phyloP scores from a whole-genome alignment of 2,329 filamentous ascomycete species.

The Trichoderma sp. region DNA sequence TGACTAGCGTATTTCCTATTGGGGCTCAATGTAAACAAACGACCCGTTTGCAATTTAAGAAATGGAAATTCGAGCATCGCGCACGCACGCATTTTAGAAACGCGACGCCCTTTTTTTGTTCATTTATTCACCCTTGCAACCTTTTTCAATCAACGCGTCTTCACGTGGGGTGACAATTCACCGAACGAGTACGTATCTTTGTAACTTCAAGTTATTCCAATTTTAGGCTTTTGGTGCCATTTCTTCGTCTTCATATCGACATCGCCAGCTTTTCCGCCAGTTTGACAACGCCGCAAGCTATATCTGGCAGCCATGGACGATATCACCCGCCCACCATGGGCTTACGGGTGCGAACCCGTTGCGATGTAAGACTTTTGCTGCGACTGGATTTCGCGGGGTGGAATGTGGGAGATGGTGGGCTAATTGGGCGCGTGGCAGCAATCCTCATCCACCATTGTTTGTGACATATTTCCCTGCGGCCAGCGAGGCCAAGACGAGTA shows the following conservation, averaged over 20 bases:
- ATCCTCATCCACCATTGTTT: conserved; percentile 35
- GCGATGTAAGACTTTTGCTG: conserved; percentile 27
- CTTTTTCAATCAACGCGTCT: conserved; percentile 6
- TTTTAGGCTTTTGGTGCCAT: not conserved
- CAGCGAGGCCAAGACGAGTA: not conserved
- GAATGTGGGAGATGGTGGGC: conserved; percentile 4
- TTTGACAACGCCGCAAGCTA: conserved; percentile 1
- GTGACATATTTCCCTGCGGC: conserved; percentile 36
- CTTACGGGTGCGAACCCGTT: conserved; percentile 28
- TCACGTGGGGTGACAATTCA: conserved; percentile 14
- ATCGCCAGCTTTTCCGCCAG: not conserved
- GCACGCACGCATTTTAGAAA: conserved; percentile 15
- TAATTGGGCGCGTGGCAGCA: conserved; percentile 32
- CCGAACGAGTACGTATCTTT: not conserved
- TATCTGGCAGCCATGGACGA: conserved; percentile 30
- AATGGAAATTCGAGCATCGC: conserved; percentile 14
- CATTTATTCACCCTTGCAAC: not conserved
- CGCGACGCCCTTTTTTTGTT: conserved; percentile 20
- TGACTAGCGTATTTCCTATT: not conserved
- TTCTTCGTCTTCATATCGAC: not conserved
- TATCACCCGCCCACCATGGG: conserved; percentile 30
- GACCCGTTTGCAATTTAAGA: not conserved
- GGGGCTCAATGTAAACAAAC: conserved; percentile 26
- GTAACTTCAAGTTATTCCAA: not conserved
- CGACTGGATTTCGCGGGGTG: not conserved